Percentiles rank a stretch among this genome's conserved stretches.
phyloP scores from a whole-genome alignment of 495 filamentous ascomycete genomes.

The Chaetomium tenue region DNA sequence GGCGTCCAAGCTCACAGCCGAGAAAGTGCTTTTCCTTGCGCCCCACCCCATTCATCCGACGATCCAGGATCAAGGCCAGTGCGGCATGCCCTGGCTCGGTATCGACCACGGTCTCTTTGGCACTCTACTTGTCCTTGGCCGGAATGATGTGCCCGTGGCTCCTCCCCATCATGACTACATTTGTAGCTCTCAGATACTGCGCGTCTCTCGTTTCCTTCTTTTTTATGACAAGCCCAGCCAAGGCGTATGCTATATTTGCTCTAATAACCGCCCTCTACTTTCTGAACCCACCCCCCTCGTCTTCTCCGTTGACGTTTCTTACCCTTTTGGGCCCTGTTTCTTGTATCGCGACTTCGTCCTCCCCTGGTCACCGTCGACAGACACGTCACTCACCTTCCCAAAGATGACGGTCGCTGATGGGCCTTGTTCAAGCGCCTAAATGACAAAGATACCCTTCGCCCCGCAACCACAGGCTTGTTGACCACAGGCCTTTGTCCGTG shows the following conservation, averaged over 20 bases:
- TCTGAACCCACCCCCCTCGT: constrained; percentile 5
- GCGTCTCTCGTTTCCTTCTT: constrained; percentile 6
- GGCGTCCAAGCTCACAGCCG: constrained; percentile 2
- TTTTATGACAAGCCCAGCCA: constrained; percentile 9
- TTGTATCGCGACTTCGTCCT: constrained; percentile 8
- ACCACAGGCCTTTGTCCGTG: background rate
- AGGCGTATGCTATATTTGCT: constrained; percentile 24
- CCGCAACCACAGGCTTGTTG: background rate
- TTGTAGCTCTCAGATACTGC: constrained; percentile 1
- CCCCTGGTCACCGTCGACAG: constrained; percentile 13
- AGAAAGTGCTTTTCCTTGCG: constrained; percentile 21
- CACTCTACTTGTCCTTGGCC: constrained; percentile 16
- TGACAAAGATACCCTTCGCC: constrained; percentile 27
- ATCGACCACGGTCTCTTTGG: constrained; percentile 25
- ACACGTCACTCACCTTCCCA: constrained; percentile 32
- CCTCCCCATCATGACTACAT: constrained; percentile 18
- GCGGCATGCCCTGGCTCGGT: constrained; percentile 29
- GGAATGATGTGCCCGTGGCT: constrained; percentile 23
- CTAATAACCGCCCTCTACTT: constrained; percentile 21
- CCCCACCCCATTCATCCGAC: constrained; percentile 32
- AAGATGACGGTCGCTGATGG: constrained; percentile 35
- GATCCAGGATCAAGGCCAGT: constrained; percentile 32
- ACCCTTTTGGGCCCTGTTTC: background rate
- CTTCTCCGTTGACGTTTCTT: constrained; percentile 7
- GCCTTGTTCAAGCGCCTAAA: constrained; percentile 35